Evolutionary conservation across 345 rosid species (phyloP).

Genomic region (Cardamine resedifolia): DNA sequence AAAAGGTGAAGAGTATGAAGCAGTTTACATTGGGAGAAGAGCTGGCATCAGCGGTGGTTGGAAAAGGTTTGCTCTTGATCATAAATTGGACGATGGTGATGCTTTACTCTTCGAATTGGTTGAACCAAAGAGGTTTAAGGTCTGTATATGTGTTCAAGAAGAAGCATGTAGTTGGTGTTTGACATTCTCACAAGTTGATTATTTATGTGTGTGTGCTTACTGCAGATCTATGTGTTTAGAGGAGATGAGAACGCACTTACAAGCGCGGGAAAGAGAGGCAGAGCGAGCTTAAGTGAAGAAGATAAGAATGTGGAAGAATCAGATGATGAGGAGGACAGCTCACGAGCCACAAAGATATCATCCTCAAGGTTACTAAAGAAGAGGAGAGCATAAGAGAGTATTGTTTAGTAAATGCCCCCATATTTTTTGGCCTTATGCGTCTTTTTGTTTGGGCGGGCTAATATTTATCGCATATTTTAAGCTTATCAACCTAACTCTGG

Average conservation of each 20-base stretch:
- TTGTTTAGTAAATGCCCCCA: not conserved
- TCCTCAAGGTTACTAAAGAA: conserved; percentile 13
- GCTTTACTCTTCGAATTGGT: conserved; percentile 60
- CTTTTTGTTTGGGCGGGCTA: not conserved
- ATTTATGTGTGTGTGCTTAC: not conserved
- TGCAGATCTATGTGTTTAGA: conserved; percentile 27
- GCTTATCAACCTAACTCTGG: not conserved
- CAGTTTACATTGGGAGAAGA: conserved; percentile 49
- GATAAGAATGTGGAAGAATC: conserved; percentile 15
- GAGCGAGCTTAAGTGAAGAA: not conserved
- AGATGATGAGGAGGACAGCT: not conserved
- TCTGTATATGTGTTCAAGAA: conserved; percentile 16
- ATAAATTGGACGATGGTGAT: conserved; percentile 66
- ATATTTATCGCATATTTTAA: not conserved
- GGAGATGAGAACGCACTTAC: conserved; percentile 14
- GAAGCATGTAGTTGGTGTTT: not conserved
- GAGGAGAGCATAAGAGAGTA: conserved; percentile 7
- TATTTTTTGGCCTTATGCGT: not conserved
- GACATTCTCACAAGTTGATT: not conserved
- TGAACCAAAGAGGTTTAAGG: conserved; percentile 53
- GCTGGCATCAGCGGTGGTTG: conserved; percentile 74
- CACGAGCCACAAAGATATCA: conserved; percentile 3
- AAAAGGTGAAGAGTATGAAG: conserved; percentile 46
- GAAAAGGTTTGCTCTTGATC: conserved; percentile 70
- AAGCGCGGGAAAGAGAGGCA: not conserved